Evolutionary conservation across 495 filamentous ascomycete genomes (phyloP).

Genomic region (Neurospora sp.): DNA sequence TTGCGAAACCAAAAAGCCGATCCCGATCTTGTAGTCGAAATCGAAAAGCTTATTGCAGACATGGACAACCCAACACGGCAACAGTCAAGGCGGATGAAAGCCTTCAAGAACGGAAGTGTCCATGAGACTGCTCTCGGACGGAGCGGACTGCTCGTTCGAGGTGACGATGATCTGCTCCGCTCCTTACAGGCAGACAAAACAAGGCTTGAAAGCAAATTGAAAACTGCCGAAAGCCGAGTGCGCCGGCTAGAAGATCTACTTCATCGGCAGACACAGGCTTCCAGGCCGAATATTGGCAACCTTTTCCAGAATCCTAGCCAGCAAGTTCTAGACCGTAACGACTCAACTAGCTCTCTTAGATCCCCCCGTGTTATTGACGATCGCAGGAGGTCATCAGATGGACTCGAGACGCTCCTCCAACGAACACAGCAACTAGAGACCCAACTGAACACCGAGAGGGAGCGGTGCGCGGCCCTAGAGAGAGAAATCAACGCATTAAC

Average conservation of each 20-base stretch:
- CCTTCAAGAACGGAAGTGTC: slow-evolving; percentile 92
- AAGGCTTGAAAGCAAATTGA: slow-evolving; percentile 70
- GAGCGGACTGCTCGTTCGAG: slow-evolving; percentile 69
- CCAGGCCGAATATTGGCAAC: slow-evolving; percentile 58
- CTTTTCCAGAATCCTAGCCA: slow-evolving; percentile 43
- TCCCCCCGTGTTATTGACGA: slow-evolving; percentile 26
- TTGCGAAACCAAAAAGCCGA: slow-evolving; percentile 46
- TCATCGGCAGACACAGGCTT: slow-evolving; percentile 70
- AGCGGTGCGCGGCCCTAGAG: slow-evolving; percentile 42
- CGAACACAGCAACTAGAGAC: slow-evolving; percentile 72
- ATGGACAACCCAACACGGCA: slow-evolving; percentile 64
- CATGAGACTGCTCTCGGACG: slow-evolving; percentile 73
- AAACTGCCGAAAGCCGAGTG: slow-evolving; percentile 82
- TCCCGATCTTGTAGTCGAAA: slow-evolving; percentile 35
- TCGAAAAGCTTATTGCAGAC: slow-evolving; percentile 49
- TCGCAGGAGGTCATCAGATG: slow-evolving; percentile 27
- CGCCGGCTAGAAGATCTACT: slow-evolving; percentile 87
- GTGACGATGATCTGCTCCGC: slow-evolving; percentile 65
- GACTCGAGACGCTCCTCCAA: slow-evolving; percentile 27
- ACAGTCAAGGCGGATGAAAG: slow-evolving; percentile 70
- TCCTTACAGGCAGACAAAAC: slow-evolving; percentile 68
- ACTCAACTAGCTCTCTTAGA: slow-evolving; percentile 33
- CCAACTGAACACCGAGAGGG: slow-evolving; percentile 54
- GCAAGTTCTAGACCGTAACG: slow-evolving; percentile 27
- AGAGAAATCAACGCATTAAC: slow-evolving; percentile 48